phyloP scores from a whole-genome alignment of 352 stramenopile genomes.

The Achlya hypogyna region DNA sequence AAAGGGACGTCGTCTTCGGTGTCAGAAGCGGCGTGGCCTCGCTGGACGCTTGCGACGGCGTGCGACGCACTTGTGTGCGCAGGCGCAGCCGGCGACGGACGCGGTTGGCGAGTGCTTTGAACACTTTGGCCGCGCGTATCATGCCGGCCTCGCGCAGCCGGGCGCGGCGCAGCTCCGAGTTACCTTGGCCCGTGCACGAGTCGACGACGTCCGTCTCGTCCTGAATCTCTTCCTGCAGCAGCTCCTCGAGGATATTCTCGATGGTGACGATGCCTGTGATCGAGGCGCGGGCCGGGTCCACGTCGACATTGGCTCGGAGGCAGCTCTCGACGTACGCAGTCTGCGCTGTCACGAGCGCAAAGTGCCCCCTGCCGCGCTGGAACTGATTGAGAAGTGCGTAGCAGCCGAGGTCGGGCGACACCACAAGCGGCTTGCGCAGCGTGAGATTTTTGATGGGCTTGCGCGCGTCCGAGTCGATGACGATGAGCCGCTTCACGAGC shows the following conservation, averaged over 20 bases:
- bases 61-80: background rate
- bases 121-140: background rate
- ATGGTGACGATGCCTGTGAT: constrained; percentile 49
- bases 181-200: background rate
- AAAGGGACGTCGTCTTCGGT: background rate
- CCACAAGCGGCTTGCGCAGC: constrained; percentile 33
- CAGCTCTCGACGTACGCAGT: constrained; percentile 23
- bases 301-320: constrained; percentile 23
- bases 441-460: constrained; percentile 23
- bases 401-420: constrained; percentile 35
- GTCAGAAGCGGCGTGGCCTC: constrained; percentile 1
- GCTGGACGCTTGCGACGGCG: background rate
- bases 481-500: constrained; percentile 44
- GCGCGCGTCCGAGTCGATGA: constrained; percentile 32
- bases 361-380: constrained; percentile 33
- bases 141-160: background rate
- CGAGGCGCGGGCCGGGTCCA: constrained; percentile 25
- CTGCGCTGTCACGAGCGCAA: constrained; percentile 30
- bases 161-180: background rate
- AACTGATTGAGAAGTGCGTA: constrained; percentile 54
- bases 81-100: background rate
- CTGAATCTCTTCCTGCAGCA: constrained; percentile 42
- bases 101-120: background rate
- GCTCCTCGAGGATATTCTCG: constrained; percentile 48
- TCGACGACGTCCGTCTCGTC: constrained; percentile 29